Percentiles rank a stretch among this genome's conserved stretches.
Evolutionary conservation across 768 basidiomycete genomes (phyloP).

Genomic region (Psilocybe cyanescens): DNA sequence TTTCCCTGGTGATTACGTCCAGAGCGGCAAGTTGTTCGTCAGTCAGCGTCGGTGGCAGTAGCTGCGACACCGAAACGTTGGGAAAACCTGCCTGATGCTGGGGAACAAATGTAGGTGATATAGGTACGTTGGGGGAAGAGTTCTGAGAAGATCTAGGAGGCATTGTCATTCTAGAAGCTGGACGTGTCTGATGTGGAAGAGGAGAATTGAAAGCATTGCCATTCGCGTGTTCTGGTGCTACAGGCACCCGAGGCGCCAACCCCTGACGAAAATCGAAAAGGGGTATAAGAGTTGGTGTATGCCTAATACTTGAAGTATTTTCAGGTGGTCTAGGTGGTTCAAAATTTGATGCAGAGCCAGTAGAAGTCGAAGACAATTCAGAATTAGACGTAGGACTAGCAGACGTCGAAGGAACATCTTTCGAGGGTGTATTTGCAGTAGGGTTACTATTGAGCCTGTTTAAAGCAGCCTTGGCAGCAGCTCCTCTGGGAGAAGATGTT

Average conservation of each 20-base stretch:
- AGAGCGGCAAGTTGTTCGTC: conserved; percentile 67
- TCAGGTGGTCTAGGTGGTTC: background rate
- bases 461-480: conserved; percentile 72
- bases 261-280: conserved; percentile 36
- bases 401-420: background rate
- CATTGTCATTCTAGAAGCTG: background rate
- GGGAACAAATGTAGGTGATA: background rate
- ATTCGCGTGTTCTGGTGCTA: background rate
- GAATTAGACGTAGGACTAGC: background rate
- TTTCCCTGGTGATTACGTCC: conserved; percentile 73
- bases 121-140: background rate
- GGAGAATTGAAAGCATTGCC: background rate
- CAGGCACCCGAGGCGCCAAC: background rate
- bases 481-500: conserved; percentile 35
- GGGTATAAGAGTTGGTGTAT: conserved; percentile 36
- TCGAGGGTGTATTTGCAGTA: background rate
- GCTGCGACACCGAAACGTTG: conserved; percentile 24
- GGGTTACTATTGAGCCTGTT: conserved; percentile 37
- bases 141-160: background rate
- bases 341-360: no score
- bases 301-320: background rate
- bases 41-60: conserved; percentile 48
- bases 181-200: background rate
- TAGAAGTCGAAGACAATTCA: background rate
- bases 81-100: conserved; percentile 1